A percentile compares a stretch with the other conserved stretches of the same genome.
Evolutionary conservation across 345 rosid genomes (phyloP).

Genomic region (Eucalyptus dawsonii): DNA sequence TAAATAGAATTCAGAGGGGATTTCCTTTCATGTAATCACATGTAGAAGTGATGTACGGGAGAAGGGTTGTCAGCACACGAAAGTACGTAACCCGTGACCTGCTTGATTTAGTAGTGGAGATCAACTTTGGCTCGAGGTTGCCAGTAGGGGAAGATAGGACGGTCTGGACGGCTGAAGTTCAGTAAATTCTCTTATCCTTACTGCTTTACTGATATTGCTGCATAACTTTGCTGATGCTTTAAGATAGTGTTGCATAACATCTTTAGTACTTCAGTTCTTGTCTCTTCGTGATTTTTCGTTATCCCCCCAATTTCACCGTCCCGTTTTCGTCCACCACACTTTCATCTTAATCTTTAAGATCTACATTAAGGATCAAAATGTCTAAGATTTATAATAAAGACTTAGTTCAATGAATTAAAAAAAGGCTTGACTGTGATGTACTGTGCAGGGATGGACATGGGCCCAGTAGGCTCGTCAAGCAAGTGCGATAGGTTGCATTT

Average conservation of each 20-base stretch:
- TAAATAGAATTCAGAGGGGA: neutral
- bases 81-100: neutral
- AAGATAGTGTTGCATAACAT: neutral
- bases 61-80: neutral
- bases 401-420: no score
- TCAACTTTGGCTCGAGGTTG: neutral
- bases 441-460: neutral
- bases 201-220: neutral
- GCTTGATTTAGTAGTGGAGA: neutral
- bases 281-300: neutral
- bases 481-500: neutral
- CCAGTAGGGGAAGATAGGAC: neutral
- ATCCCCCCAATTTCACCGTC: neutral
- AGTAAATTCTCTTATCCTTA: neutral
- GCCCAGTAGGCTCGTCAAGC: rapidly evolving
- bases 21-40: neutral
- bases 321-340: neutral
- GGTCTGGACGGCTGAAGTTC: neutral
- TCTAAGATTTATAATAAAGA: neutral
- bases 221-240: neutral
- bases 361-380: neutral
- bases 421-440: neutral
- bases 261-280: neutral
- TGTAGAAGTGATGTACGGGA: neutral
- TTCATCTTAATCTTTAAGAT: neutral